Conservation (phyloP, 805 yeast genomes). For the Pichia membranifaciens region DNA sequence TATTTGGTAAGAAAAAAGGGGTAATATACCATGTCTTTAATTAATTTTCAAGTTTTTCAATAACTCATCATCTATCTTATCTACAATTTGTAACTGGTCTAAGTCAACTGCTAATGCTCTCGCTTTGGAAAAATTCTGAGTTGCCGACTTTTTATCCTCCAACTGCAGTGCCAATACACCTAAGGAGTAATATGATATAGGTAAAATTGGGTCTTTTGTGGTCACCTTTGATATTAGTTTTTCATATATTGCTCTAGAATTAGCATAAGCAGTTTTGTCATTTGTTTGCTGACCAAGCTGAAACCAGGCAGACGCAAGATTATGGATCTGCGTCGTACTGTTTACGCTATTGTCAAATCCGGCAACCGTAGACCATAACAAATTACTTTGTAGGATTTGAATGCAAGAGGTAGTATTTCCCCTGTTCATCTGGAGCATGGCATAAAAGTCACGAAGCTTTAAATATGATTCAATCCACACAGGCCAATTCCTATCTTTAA, state of each 20-base stretch:
- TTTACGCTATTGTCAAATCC: slow-evolving; percentile 15
- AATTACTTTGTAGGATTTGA: slow-evolving; percentile 24
- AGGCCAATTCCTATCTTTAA: slow-evolving; percentile 43
- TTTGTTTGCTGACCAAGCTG: slow-evolving; percentile 13
- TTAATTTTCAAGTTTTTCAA: slow-evolving; percentile 25
- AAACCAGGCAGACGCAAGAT: slow-evolving; percentile 27
- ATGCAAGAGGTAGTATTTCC: slow-evolving; percentile 19
- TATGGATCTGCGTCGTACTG: slow-evolving; percentile 21
- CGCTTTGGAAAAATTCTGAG: slow-evolving; percentile 58
- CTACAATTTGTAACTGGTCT: slow-evolving; percentile 56
- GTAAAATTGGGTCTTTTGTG: slow-evolving; percentile 33
- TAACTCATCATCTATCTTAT: slow-evolving; percentile 57
- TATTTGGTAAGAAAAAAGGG: too few relatives aligned
- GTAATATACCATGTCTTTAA: too few relatives aligned
- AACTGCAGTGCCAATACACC: slow-evolving; percentile 72
- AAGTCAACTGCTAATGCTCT: slow-evolving; percentile 63
- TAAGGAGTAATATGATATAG: slow-evolving; percentile 76
- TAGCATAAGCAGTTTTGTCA: slow-evolving; percentile 12
- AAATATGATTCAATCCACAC: slow-evolving; percentile 75
- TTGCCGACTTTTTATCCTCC: slow-evolving; percentile 52
- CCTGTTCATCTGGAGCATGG: slow-evolving; percentile 61
- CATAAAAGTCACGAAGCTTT: slow-evolving; percentile 67
- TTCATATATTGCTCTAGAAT: slow-evolving; percentile 20
- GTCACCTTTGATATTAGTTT: slow-evolving; percentile 13
- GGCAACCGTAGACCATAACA: slow-evolving; percentile 24